Base-by-base conservation (phyloP, 2,329 filamentous ascomycete genomes). In the Metarhizium anisopliae region DNA sequence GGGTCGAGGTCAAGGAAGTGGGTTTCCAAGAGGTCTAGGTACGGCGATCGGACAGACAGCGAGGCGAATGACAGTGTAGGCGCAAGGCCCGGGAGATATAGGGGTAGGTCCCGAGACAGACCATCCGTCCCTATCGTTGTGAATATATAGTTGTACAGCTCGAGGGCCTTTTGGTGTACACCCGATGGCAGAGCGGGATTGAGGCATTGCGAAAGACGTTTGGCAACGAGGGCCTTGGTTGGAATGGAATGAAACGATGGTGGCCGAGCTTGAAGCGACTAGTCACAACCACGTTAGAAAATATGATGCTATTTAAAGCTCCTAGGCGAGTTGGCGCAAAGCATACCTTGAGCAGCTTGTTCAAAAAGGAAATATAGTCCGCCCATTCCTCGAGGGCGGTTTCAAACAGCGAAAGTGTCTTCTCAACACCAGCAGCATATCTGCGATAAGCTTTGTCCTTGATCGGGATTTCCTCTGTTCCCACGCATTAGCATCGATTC, bases 321-420 rank as follows among this genome's bases (percentile, higher is more conserved):
- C 10, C 4, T 38, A 2, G 14, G 1, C 3, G 18, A 36, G 2
- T 50, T 36, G 45, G 20, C 45, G 14, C 11, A 13, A 18, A 42
- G 52, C 70, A 63, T 69, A 92, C 90, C 83, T 96, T 97, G 59
- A 96, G 78, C 51, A 99, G 78, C 59, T 90, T 85, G 68, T 89
- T 95, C 55, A 99, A 76, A 69, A 97, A 99, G 18, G 93, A 96
- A 66, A 99, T 99, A 69, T 99, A 99, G 74, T 99, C 94, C 51
- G 95, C 94, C 94, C 94, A 99, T 83, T 99, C 94, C 73, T 97
- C 91, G 63, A 96, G 79, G 35, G 90, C 85, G 16, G 90, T 92
- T 68, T 99, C 94, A 75, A 96, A 99, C 38, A 96, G 79, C 50
- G 88, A 83, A 59, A 99, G 80, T 38, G 91, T 89, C 70, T 91